These are phyloP conservation scores for Exophiala xenobiotica DNA, from an alignment of 2,329 filamentous ascomycete species.

Conservation along the genomic window DNA sequence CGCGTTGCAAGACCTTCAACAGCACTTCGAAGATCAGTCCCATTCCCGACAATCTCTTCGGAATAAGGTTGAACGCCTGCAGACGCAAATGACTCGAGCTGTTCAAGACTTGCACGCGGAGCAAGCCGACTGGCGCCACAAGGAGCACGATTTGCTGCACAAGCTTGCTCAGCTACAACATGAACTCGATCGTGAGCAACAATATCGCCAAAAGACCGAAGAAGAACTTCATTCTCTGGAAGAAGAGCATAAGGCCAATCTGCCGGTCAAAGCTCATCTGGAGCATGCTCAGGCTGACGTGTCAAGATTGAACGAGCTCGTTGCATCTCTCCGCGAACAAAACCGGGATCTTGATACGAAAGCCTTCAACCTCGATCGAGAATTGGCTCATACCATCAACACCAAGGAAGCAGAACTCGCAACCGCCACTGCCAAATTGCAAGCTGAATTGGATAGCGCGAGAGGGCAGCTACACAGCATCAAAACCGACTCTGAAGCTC, in stretches of 20 bases:
- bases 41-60: slow-evolving; percentile 81
- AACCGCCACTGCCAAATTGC: slow-evolving; percentile 73
- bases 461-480: slow-evolving; percentile 80
- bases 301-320: slow-evolving; percentile 62
- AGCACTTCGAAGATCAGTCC: slow-evolving; percentile 82
- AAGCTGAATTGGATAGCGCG: slow-evolving; percentile 77
- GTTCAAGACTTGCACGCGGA: slow-evolving; percentile 79
- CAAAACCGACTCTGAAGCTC: slow-evolving; percentile 71
- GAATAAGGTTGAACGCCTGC: slow-evolving; percentile 77
- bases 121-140: slow-evolving; percentile 73
- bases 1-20: slow-evolving; percentile 52
- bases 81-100: slow-evolving; percentile 80
- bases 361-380: slow-evolving; percentile 69
- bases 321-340: slow-evolving; percentile 50
- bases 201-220: slow-evolving; percentile 60
- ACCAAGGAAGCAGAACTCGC: slow-evolving; percentile 76
- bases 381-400: slow-evolving; percentile 81
- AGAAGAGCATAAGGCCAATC: slow-evolving; percentile 70
- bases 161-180: slow-evolving; percentile 56
- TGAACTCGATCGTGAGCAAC: slow-evolving; percentile 67
- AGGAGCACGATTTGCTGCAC: slow-evolving; percentile 56
- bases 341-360: slow-evolving; percentile 71
- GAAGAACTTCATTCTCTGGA: slow-evolving; percentile 61
- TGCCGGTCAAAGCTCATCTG: slow-evolving; percentile 76
- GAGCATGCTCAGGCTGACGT: slow-evolving; percentile 61